Conservation (phyloP, 2,329 filamentous ascomycete species). For the Dothistroma septosporum region DNA sequence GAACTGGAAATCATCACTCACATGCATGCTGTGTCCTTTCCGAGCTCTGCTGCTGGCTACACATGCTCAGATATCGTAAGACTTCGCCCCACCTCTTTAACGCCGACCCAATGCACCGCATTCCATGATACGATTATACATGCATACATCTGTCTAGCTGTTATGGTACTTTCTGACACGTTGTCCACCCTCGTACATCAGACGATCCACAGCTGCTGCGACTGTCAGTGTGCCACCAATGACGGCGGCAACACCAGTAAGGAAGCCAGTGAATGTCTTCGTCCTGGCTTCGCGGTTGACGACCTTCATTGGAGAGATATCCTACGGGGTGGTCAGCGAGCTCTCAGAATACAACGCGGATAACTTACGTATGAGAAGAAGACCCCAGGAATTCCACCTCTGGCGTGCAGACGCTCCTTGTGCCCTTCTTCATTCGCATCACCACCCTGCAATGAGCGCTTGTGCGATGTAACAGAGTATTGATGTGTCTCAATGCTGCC, state of each 20-base stretch:
- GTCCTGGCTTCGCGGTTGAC: slow-evolving; percentile 88
- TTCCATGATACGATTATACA: not conserved
- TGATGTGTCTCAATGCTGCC: slow-evolving; percentile 96
- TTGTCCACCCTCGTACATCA: slow-evolving; percentile 80
- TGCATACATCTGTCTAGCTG: slow-evolving; percentile 36
- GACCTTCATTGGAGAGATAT: slow-evolving; percentile 99
- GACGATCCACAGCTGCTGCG: slow-evolving; percentile 86
- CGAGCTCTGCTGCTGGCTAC: not conserved
- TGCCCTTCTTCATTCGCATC: slow-evolving; percentile 83
- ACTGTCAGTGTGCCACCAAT: slow-evolving; percentile 94
- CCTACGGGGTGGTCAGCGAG: slow-evolving; percentile 37
- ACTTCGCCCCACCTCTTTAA: not conserved
- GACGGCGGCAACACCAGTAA: slow-evolving; percentile 90
- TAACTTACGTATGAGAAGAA: slow-evolving; percentile 92
- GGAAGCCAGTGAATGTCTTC: slow-evolving; percentile 87
- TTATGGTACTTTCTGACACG: slow-evolving; percentile 82
- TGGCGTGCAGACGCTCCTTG: slow-evolving; percentile 82
- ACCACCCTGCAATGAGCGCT: slow-evolving; percentile 79
- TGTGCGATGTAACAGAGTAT: slow-evolving; percentile 96
- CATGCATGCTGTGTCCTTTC: not conserved
- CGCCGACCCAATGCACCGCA: slow-evolving; percentile 1
- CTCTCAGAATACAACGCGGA: slow-evolving; percentile 29
- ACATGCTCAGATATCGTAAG: not conserved
- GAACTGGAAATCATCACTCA: not conserved
- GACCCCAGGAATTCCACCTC: slow-evolving; percentile 90